Evolutionary conservation across 257 asterid species (phyloP).

Genomic region (Mitragyna speciosa): DNA sequence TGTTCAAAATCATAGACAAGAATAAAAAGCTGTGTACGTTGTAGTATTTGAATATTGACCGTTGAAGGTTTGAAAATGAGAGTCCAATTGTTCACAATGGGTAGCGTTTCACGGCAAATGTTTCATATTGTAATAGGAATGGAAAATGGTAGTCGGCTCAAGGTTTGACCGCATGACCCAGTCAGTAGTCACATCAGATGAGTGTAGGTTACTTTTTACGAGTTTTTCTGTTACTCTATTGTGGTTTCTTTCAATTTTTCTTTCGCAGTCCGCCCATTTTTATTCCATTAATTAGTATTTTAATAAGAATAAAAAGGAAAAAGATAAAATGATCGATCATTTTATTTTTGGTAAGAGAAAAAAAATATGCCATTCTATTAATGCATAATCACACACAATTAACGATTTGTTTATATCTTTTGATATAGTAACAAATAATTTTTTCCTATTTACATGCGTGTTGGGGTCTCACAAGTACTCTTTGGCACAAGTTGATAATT

Average conservation of each 20-base stretch:
- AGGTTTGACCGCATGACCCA: conserved; percentile 26
- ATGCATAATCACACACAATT: neutral
- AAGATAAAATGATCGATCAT: neutral
- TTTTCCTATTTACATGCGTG: too few relatives aligned
- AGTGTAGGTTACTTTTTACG: neutral
- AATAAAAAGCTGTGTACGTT: neutral
- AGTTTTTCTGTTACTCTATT: neutral
- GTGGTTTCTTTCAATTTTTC: neutral
- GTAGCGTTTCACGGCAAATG: conserved; percentile 22
- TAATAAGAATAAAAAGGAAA: too few relatives aligned
- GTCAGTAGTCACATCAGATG: conserved; percentile 4
- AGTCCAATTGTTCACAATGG: conserved; percentile 19
- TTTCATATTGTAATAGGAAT: neutral
- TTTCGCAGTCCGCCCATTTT: neutral
- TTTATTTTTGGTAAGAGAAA: neutral
- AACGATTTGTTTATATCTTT: too few relatives aligned
- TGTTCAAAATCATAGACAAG: conserved; percentile 16
- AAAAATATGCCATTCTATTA: neutral
- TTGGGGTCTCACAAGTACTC: too few relatives aligned
- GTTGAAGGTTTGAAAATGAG: conserved; percentile 31
- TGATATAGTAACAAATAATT: too few relatives aligned
- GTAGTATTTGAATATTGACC: conserved; percentile 37
- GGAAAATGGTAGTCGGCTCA: conserved; percentile 21
- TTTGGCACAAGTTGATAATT: too few relatives aligned
- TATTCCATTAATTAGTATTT: too few relatives aligned